Conservation (phyloP, 1,284 basidiomycete genomes). For the Phlebopus sp. region DNA sequence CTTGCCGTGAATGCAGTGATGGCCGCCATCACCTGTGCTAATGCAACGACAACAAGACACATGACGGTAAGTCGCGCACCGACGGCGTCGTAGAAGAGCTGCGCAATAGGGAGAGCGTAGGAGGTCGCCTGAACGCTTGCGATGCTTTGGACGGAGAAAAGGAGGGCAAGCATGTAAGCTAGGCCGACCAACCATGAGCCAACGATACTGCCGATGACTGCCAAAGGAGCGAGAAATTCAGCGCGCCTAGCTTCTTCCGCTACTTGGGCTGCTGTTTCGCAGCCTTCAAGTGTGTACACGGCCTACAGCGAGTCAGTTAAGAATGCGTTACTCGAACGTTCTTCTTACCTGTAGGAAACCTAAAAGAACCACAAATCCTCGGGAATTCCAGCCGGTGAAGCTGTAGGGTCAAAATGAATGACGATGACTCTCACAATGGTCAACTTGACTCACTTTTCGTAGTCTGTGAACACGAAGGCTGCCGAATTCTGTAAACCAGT, state of each 20-base stretch:
- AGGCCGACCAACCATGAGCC: conserved; percentile 62
- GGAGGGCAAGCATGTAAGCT: conserved; percentile 57
- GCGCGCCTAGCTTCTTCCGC: conserved; percentile 60
- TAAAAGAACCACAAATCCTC: conserved; percentile 56
- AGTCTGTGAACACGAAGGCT: conserved; percentile 55
- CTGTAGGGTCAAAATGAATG: conserved; percentile 28
- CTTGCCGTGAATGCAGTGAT: conserved; percentile 61
- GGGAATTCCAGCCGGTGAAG: conserved; percentile 54
- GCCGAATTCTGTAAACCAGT: conserved; percentile 45
- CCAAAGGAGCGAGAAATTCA: conserved; percentile 54
- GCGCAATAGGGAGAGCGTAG: conserved; percentile 57
- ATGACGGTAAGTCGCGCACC: conserved; percentile 47
- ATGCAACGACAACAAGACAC: conserved; percentile 48
- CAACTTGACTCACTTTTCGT: conserved; percentile 44
- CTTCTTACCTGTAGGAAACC: conserved; percentile 52
- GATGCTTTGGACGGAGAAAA: conserved; percentile 57
- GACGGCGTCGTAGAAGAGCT: conserved; percentile 56
- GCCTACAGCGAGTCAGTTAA: conserved; percentile 33
- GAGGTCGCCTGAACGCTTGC: conserved; percentile 45
- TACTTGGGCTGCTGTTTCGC: conserved; percentile 61
- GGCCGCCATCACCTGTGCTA: conserved; percentile 56
- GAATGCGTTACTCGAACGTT: not conserved
- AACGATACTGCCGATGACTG: conserved; percentile 53
- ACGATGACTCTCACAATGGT: not conserved
- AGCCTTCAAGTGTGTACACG: conserved; percentile 62